A percentile compares a stretch with the other conserved stretches of the same genome.
These are phyloP conservation scores for Sugiyamaella castrensis DNA, from an alignment of 1,139 yeast species.

Conservation along the genomic window DNA sequence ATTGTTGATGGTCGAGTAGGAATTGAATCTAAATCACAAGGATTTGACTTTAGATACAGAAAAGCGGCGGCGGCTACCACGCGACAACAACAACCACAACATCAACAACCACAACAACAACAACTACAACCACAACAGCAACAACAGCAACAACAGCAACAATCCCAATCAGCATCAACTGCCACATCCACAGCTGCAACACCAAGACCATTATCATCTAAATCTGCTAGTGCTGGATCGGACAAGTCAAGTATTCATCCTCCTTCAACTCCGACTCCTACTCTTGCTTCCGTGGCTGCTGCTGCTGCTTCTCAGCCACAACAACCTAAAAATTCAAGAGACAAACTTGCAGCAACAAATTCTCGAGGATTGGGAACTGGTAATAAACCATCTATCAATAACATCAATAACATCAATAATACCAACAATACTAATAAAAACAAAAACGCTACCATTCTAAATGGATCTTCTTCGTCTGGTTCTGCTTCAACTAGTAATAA, in stretches of 20 bases:
- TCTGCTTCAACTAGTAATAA: background rate
- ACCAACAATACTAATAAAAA: background rate
- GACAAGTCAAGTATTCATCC: background rate
- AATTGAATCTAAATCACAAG: conserved; percentile 45
- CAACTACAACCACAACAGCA: background rate
- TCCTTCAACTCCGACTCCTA: too few species aligned
- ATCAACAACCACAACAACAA: conserved; percentile 3
- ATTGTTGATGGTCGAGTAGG: conserved; percentile 44
- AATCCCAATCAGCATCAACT: background rate
- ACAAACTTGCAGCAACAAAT: too few species aligned
- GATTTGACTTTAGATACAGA: conserved; percentile 52
- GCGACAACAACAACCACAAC: background rate
- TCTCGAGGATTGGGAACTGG: too few species aligned
- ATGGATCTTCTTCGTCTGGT: background rate
- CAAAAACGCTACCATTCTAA: background rate
- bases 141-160: background rate
- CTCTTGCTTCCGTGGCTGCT: background rate
- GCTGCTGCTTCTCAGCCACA: background rate
- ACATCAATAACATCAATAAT: background rate
- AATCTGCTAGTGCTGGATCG: background rate
- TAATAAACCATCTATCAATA: background rate
- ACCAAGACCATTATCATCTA: background rate
- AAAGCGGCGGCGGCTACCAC: conserved; percentile 7
- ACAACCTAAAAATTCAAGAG: background rate
- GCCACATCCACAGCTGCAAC: background rate